Conservation (phyloP, 73 alveolate genomes). For the Uronychia setigera region DNA sequence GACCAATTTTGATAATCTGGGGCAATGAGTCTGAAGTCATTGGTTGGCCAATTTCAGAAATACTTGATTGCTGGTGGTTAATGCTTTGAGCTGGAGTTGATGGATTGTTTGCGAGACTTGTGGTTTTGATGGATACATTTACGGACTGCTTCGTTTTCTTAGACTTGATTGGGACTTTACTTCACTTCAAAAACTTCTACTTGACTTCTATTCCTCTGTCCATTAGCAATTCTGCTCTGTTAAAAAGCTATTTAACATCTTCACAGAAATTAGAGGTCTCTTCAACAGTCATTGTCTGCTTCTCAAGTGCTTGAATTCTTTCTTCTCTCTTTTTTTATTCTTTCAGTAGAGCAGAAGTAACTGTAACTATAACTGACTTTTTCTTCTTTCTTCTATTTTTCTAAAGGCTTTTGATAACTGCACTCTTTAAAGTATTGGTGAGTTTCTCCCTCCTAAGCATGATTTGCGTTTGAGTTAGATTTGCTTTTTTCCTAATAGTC, state of each 20-base stretch:
- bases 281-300: not conserved
- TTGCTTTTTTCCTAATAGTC: not conserved
- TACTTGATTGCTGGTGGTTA: no score
- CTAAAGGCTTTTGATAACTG: not conserved
- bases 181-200: not conserved
- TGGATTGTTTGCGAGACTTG: not conserved
- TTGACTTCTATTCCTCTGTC: not conserved
- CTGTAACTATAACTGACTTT: not conserved
- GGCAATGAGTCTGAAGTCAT: no score
- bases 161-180: not conserved
- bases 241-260: not conserved
- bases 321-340: not conserved
- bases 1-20: not conserved
- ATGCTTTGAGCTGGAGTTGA: no score
- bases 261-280: not conserved
- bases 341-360: not conserved
- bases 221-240: not conserved
- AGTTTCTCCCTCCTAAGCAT: not conserved
- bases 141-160: not conserved
- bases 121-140: not conserved
- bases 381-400: not conserved
- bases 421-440: not conserved
- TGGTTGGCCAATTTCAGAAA: no score
- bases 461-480: not conserved
- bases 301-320: not conserved